Percentiles rank a stretch among this genome's conserved stretches.
phyloP scores from a whole-genome alignment of 2,329 filamentous ascomycete genomes.

The Hypoxylon sp. region DNA sequence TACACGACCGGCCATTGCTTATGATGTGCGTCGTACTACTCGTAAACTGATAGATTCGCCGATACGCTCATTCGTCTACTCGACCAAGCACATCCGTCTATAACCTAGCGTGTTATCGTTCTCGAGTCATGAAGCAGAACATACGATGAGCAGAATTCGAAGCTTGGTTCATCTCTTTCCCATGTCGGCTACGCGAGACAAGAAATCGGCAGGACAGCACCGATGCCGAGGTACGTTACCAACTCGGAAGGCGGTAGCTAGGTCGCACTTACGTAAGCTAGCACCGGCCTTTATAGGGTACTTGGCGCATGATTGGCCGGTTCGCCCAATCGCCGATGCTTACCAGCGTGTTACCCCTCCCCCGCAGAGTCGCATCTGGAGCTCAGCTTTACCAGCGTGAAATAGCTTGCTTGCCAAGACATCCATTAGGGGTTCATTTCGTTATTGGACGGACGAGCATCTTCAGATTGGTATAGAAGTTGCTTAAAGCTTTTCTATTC shows the following conservation, averaged over 20 bases:
- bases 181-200: background rate
- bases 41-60: no score
- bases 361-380: background rate
- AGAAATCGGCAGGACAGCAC: background rate
- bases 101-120: background rate
- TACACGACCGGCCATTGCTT: constrained; percentile 79
- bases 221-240: constrained; percentile 33
- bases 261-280: no score
- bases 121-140: background rate
- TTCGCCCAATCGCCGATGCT: constrained; percentile 10
- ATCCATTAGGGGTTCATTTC: background rate
- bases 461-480: background rate
- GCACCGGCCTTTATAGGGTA: background rate
- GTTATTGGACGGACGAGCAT: background rate
- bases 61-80: background rate
- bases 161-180: background rate
- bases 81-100: background rate
- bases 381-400: background rate
- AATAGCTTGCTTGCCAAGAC: background rate
- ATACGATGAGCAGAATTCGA: background rate
- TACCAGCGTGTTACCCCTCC: background rate
- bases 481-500: constrained; percentile 17
- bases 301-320: constrained; percentile 14
- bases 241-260: constrained; percentile 34
- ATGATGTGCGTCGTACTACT: background rate